These are phyloP conservation scores for Pichia paraexigua DNA, from an alignment of 805 yeast species.

Conservation along the genomic window DNA sequence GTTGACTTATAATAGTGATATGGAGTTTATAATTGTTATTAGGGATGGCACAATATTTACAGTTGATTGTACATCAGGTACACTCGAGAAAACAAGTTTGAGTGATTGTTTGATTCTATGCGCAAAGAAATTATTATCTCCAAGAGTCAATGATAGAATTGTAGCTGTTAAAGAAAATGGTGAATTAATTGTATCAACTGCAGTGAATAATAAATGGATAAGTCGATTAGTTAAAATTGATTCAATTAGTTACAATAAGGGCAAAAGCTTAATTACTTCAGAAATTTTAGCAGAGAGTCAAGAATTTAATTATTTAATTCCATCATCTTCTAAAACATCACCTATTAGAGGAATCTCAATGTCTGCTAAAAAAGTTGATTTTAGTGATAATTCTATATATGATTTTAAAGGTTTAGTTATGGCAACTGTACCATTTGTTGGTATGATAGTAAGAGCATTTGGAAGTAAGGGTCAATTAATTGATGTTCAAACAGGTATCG, in stretches of 20 bases:
- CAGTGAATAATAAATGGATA: conserved; percentile 60
- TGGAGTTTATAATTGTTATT: conserved; percentile 46
- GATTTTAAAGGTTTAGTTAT: conserved; percentile 26
- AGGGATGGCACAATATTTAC: conserved; percentile 43
- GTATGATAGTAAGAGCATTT: conserved; percentile 59
- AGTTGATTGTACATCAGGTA: conserved; percentile 44
- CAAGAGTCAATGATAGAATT: conserved; percentile 67
- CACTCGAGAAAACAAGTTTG: conserved; percentile 28
- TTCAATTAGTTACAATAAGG: conserved; percentile 39
- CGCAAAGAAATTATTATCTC: conserved; percentile 53
- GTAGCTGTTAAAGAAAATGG: conserved; percentile 45
- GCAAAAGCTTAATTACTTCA: conserved; percentile 32
- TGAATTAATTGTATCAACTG: conserved; percentile 53
- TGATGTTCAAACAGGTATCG: conserved; percentile 72
- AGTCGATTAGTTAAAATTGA: conserved; percentile 42
- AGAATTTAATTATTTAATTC: not conserved
- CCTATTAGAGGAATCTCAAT: not conserved
- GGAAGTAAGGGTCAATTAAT: conserved; percentile 53
- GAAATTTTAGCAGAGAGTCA: conserved; percentile 25
- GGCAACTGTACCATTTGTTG: conserved; percentile 59
- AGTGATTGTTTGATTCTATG: conserved; percentile 33
- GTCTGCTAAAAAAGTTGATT: conserved; percentile 4
- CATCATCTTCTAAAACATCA: not conserved
- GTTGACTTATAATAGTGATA: conserved; percentile 23
- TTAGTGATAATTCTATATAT: conserved; percentile 11